These are phyloP conservation scores for Lactifluus pinguis DNA, from an alignment of 768 basidiomycete genomes.

Conservation along the genomic window DNA sequence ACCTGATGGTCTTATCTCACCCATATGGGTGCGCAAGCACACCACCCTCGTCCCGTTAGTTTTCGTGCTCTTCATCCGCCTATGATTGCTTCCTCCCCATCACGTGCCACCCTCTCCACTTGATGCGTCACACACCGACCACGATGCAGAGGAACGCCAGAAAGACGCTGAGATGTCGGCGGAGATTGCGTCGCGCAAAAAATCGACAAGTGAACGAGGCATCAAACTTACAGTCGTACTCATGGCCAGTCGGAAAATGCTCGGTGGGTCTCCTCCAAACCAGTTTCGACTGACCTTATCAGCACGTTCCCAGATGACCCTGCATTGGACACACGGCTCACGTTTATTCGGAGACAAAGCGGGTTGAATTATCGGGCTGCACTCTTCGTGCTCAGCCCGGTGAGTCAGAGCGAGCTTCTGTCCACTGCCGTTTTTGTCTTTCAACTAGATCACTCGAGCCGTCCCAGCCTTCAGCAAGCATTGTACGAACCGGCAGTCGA, in stretches of 20 bases:
- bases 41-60: slow-evolving; percentile 86
- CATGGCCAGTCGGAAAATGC: slow-evolving; percentile 77
- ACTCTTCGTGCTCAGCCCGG: slow-evolving; percentile 90
- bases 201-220: slow-evolving; percentile 68
- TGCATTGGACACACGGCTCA: slow-evolving; percentile 70
- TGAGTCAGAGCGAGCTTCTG: slow-evolving; percentile 69
- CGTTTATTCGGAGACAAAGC: slow-evolving; percentile 79
- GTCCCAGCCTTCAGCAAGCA: slow-evolving; percentile 70
- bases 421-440: not conserved
- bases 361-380: slow-evolving; percentile 87
- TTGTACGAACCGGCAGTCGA: slow-evolving; percentile 84
- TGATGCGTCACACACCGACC: slow-evolving; percentile 43
- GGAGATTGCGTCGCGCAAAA: slow-evolving; percentile 75
- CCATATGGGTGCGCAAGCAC: slow-evolving; percentile 97
- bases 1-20: slow-evolving; percentile 94
- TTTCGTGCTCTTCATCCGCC: slow-evolving; percentile 81
- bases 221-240: slow-evolving; percentile 94
- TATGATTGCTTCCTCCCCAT: slow-evolving; percentile 52
- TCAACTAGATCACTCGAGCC: not conserved
- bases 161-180: slow-evolving; percentile 69
- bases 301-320: slow-evolving; percentile 57
- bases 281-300: not conserved
- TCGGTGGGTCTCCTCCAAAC: slow-evolving; percentile 46
- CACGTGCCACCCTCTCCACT: slow-evolving; percentile 42
- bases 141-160: slow-evolving; percentile 56